Evolutionary conservation across 2,329 filamentous ascomycete species (phyloP).

Genomic region (Colletotrichum zoysiae): DNA sequence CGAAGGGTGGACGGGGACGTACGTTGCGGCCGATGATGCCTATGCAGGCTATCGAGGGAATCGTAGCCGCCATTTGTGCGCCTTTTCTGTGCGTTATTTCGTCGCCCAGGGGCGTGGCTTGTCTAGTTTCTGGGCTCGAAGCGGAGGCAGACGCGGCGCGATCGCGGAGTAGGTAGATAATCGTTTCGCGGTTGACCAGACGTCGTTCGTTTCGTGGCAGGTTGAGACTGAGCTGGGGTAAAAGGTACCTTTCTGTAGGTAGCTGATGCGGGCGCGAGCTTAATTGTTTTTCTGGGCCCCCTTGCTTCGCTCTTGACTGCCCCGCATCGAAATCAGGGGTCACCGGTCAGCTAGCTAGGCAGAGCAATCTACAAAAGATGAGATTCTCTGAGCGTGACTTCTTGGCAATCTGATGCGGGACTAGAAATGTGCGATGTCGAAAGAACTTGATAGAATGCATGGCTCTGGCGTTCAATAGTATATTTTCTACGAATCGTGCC

Average conservation of each 20-base stretch:
- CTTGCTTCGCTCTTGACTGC: conserved; percentile 2
- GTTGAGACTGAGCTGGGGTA: conserved; percentile 36
- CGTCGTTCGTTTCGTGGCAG: conserved; percentile 4
- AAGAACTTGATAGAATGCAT: neutral
- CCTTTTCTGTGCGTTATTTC: neutral
- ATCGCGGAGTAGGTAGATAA: neutral
- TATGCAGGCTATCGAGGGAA: conserved; percentile 90
- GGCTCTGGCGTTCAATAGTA: neutral
- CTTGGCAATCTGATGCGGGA: neutral
- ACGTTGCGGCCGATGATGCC: conserved; percentile 95
- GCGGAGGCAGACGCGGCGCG: neutral
- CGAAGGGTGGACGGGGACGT: conserved; percentile 49
- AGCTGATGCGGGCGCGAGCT: conserved; percentile 37
- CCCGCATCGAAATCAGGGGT: conserved; percentile 27
- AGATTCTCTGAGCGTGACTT: neutral
- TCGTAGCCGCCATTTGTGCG: conserved; percentile 66
- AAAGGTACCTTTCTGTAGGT: neutral
- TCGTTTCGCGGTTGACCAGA: conserved; percentile 2
- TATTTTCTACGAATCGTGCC: conserved; percentile 3
- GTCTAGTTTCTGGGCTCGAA: neutral
- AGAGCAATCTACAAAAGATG: neutral
- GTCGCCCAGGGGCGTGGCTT: neutral
- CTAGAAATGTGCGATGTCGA: neutral
- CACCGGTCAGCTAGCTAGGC: neutral
- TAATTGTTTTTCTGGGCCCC: conserved; percentile 35